Percentiles rank a stretch among this genome's conserved stretches.
Evolutionary conservation across 2,329 filamentous ascomycete species (phyloP).

Genomic region (Ophiostoma ips): DNA sequence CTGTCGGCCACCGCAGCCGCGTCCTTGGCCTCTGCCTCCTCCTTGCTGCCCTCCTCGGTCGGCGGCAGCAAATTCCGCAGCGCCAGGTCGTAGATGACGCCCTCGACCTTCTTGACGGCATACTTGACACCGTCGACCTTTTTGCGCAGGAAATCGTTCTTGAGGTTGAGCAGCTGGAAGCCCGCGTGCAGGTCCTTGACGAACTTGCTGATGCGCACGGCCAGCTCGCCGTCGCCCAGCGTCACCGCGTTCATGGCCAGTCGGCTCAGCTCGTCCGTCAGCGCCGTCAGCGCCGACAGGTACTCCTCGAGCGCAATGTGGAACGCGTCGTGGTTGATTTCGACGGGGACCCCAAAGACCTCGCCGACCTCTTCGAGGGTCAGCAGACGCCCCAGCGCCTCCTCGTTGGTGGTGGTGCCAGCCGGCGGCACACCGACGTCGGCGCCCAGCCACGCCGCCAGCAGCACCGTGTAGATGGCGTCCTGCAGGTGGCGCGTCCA

Average conservation of each 20-base stretch:
- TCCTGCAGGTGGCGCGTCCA: conserved; percentile 81
- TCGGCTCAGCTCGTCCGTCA: conserved; percentile 81
- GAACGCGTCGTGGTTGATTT: conserved; percentile 81
- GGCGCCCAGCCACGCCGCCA: conserved; percentile 67
- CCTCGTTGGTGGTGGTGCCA: background rate
- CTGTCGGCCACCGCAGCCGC: background rate
- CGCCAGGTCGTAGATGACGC: conserved; percentile 91
- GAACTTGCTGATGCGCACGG: conserved; percentile 77
- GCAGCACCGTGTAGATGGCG: conserved; percentile 45
- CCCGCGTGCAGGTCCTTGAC: conserved; percentile 92
- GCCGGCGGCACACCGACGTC: conserved; percentile 38
- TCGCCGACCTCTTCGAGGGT: conserved; percentile 79
- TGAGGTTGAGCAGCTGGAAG: conserved; percentile 93
- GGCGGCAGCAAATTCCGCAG: conserved; percentile 68
- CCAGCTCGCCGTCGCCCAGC: conserved; percentile 72
- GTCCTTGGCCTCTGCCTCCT: conserved; percentile 18
- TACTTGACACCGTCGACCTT: conserved; percentile 93
- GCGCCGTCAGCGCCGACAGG: conserved; percentile 69
- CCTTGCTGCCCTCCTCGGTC: conserved; percentile 17
- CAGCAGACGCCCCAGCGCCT: conserved; percentile 51
- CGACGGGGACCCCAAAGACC: conserved; percentile 71
- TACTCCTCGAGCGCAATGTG: conserved; percentile 97
- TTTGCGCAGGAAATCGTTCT: conserved; percentile 84
- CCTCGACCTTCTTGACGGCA: conserved; percentile 92
- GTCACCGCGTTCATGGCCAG: conserved; percentile 92